Evolutionary conservation across 176 grass and related monocot species (phyloP).

Genomic region (Phyllostachys edulis): DNA sequence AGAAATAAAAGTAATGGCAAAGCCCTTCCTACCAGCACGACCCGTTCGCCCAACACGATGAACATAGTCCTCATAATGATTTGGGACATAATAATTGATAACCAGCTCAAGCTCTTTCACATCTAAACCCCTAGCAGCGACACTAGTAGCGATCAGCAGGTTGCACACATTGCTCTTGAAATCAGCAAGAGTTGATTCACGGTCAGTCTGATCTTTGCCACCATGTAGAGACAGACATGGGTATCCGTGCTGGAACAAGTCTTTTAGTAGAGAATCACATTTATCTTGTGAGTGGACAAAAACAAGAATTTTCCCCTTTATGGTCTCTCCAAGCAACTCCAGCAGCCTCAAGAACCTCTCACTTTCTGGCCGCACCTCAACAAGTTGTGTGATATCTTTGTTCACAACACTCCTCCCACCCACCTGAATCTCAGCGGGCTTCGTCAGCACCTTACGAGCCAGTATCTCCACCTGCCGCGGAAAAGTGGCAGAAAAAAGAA

Average conservation of each 20-base stretch:
- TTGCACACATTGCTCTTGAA: slow-evolving; percentile 92
- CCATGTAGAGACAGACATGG: slow-evolving; percentile 88
- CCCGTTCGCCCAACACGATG: slow-evolving; percentile 95
- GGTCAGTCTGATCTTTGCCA: slow-evolving; percentile 92
- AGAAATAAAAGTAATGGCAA: slow-evolving; percentile 88
- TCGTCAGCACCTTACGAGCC: slow-evolving; percentile 80
- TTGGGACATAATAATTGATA: slow-evolving; percentile 90
- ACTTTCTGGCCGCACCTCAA: slow-evolving; percentile 77
- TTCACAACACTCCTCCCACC: slow-evolving; percentile 95
- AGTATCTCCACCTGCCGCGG: slow-evolving; percentile 91
- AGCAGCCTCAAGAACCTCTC: slow-evolving; percentile 81
- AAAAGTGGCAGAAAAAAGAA: slow-evolving; percentile 96
- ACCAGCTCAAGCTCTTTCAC: slow-evolving; percentile 96
- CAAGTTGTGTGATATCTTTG: slow-evolving; percentile 86
- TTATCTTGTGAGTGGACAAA: slow-evolving; percentile 99
- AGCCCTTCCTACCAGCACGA: slow-evolving; percentile 85
- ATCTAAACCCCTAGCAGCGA: slow-evolving; percentile 94
- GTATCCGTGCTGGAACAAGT: slow-evolving; percentile 89
- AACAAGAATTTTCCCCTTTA: slow-evolving; percentile 94
- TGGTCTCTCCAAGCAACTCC: slow-evolving; percentile 83
- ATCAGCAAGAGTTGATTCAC: slow-evolving; percentile 89
- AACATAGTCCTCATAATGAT: slow-evolving; percentile 99
- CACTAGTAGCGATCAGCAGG: slow-evolving; percentile 83
- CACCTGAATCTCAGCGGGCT: slow-evolving; percentile 87
- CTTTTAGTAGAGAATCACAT: slow-evolving; percentile 94